Evolutionary conservation across 2,329 filamentous ascomycete genomes (phyloP), one percentile per base, ranked within the genome.

Genomic region (Aspergillus brunneoviolaceus): DNA sequence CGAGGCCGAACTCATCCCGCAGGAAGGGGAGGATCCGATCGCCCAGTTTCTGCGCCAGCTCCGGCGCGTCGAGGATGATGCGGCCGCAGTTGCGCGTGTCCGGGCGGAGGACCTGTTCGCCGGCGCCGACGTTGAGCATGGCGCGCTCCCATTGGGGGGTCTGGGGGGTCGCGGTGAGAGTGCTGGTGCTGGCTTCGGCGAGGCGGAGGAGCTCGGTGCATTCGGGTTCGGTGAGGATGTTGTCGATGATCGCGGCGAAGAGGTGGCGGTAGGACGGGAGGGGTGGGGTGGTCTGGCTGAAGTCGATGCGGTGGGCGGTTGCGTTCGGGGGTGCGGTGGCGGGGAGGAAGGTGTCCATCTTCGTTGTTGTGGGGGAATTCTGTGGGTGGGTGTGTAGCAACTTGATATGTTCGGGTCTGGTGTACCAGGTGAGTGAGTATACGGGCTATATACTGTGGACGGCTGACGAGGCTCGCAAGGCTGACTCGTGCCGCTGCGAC

Each of bases 31-130:
- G 33, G 5, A 84, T 72, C 11, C 90, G 82, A 47, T 76, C 78
- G 83, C 88, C 88, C 0, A 95, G 67, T n/a, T 85, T 82, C 33
- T 84, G 80, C 0, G 85, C 86, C 2, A 94, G 66, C 1, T 84
- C 83, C 53, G 82, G 78, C 10, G 83, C 76, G 70, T 94, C 89
- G 85, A 87, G 91, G 65, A 95, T 87, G 64, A 94, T 90, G 5
- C 90, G 83, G 23, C 88, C 88, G 67, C 88, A 88, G 62, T 89
- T 87, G 12, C 91, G 82, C 56, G 85, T 85, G 16, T 85, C 81
- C 1, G 82, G 77, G 2, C 81, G 75, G 49, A 86, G 72, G 4
- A 80, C 74, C 74, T 93, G 87, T 60, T 72, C 77, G 2, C 89
- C 88, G 4, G 73, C 72, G 4, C 89, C 89, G 25, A 85, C 73